Evolutionary conservation across 73 alveolate genomes (phyloP).

Genomic region (Paramecium biaurelia): DNA sequence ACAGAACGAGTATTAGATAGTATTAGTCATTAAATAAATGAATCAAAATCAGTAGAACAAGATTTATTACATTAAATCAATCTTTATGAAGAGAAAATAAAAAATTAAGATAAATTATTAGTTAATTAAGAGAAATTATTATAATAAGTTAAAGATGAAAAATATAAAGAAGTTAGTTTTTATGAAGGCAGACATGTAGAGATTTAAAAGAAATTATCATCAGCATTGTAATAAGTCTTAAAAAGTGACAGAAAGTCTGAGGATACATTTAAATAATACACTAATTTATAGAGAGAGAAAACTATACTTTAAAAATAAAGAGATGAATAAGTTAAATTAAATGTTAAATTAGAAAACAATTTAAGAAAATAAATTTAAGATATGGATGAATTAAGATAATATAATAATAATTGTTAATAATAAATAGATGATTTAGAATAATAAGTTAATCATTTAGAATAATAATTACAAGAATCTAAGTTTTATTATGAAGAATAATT

Average conservation of each 20-base stretch:
- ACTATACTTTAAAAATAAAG: neutral
- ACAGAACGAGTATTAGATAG: constrained; percentile 10
- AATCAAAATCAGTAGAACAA: constrained; percentile 21
- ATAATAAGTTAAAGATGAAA: constrained; percentile 9
- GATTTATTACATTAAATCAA: constrained; percentile 25
- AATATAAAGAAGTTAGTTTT: neutral
- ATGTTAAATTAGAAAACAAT: neutral
- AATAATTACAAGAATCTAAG: neutral
- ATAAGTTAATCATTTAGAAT: neutral
- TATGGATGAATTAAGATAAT: neutral
- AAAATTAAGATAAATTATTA: neutral
- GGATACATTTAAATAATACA: neutral
- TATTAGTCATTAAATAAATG: neutral
- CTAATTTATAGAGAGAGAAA: constrained; percentile 4
- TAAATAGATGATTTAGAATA: constrained; percentile 26
- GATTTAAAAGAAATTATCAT: constrained; percentile 4
- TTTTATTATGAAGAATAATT: constrained; percentile 21
- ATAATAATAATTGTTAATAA: neutral
- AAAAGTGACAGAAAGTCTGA: constrained; percentile 27
- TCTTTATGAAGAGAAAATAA: constrained; percentile 23
- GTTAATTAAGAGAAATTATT: neutral
- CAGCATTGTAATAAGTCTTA: constrained; percentile 26
- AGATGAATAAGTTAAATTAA: constrained; percentile 14
- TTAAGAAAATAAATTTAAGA: neutral
- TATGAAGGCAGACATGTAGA: neutral